Evolutionary conservation across 2,329 filamentous ascomycete genomes (phyloP), one percentile per base, ranked within the genome.

Genomic region (Cyphellophora attinorum): DNA sequence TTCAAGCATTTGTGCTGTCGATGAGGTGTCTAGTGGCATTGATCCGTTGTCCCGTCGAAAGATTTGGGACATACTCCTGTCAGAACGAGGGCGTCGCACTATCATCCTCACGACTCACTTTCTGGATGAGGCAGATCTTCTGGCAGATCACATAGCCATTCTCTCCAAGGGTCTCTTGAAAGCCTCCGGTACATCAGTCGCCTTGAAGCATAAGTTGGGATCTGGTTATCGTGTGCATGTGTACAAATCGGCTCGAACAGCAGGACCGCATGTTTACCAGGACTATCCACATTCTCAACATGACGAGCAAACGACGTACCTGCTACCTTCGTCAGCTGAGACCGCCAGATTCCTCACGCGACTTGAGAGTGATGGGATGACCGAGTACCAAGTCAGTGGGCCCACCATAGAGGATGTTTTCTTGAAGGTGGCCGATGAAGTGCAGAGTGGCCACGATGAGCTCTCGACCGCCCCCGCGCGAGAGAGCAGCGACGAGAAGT

Each of bases 331-430:
- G 5, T 91, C 85, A 1, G 62, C 67, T 12, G 67, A 80, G 29
- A 84, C 85, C 0, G 81, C 84, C 0, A 59, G 69, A 3, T 79
- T 89, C 29, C 81, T 93, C 42, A 68, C 71, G 31, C 58, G 68
- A 6, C 65, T 95, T 1, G 81, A 93, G 53, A 59, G 65, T 1
- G 63, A 68, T 2, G 75, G 76, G 0, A 69, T 93, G 27, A 67
- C 68, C 11, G 81, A 93, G 38, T 94, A 93, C 54, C 79, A 86
- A 38, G 82, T 94, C 46, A 82, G 81, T 11, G 85, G 85, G 0
- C 89, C 88, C 1, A 93, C 85, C 0, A 86, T 95, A 27, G 89
- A 95, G 54, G 86, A 94, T 47, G 86, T 94, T 0, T 95, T 95
- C 57, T 62, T 95, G 15, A 79, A 84, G 45, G 68, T 94, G 25